These are phyloP conservation scores for Rhodosporidiobolus odoratus DNA, from an alignment of 768 basidiomycete genomes.

Conservation along the genomic window DNA sequence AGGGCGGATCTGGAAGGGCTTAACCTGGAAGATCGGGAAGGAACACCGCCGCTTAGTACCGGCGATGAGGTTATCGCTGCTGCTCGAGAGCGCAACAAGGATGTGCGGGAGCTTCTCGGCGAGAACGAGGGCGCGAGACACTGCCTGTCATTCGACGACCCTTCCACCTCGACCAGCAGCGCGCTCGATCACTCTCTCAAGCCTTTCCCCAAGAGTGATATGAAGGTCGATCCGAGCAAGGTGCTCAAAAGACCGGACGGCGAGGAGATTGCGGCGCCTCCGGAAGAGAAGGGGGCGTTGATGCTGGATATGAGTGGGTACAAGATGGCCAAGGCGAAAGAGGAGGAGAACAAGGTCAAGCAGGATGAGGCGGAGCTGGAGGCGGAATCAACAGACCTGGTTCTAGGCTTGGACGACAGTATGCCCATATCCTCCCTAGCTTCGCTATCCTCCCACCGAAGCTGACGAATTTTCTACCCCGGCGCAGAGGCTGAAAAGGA, in stretches of 20 bases:
- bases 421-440: background rate
- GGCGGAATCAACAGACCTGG: background rate
- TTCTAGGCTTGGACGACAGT: conserved; percentile 24
- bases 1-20: conserved; percentile 12
- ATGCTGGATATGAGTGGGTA: conserved; percentile 81
- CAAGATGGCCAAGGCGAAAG: conserved; percentile 51
- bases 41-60: conserved; percentile 2
- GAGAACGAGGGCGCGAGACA: background rate
- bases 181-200: conserved; percentile 11
- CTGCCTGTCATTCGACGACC: background rate
- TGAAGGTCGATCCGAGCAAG: background rate
- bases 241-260: background rate
- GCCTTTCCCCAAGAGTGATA: background rate
- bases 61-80: conserved; percentile 32
- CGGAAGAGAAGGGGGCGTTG: conserved; percentile 49
- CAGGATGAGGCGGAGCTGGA: conserved; percentile 18
- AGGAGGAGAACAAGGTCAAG: conserved; percentile 8
- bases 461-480: background rate
- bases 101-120: conserved; percentile 19
- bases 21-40: background rate
- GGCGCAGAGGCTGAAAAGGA: conserved; percentile 36
- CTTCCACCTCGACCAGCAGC: no score
- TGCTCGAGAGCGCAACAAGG: conserved; percentile 21
- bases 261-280: conserved; percentile 13
- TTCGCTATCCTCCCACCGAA: background rate